Percentiles rank a stretch among this genome's conserved stretches.
phyloP scores from a whole-genome alignment of 495 filamentous ascomycete genomes.

The Aspergillus campestris region DNA sequence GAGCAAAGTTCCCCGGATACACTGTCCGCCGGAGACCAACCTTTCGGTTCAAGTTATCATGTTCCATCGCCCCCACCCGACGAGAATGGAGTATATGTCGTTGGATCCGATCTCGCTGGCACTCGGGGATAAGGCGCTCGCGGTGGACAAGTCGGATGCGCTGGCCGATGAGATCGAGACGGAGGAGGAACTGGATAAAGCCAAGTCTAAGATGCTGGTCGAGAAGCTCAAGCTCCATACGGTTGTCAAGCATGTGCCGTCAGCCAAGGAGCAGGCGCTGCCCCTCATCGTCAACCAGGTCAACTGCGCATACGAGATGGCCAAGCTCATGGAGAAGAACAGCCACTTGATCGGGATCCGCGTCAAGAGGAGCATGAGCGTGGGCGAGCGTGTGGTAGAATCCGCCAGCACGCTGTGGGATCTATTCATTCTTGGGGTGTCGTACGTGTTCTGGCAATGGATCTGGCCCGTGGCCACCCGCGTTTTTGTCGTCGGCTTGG shows the following conservation, averaged over 20 bases:
- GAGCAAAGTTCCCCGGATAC: conserved; percentile 57
- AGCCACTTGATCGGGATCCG: conserved; percentile 72
- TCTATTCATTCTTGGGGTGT: conserved; percentile 57
- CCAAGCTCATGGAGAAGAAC: conserved; percentile 77
- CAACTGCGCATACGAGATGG: conserved; percentile 90
- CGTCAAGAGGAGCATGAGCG: conserved; percentile 75
- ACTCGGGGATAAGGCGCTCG: conserved; percentile 61
- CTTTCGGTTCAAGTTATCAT: conserved; percentile 78
- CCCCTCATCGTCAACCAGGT: conserved; percentile 85
- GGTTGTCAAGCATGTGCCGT: conserved; percentile 63
- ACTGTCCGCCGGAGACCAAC: conserved; percentile 51
- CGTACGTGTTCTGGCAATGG: conserved; percentile 65
- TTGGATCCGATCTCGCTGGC: conserved; percentile 81
- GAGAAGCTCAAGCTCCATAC: conserved; percentile 87
- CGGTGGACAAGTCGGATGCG: conserved; percentile 17
- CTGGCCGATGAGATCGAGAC: conserved; percentile 26
- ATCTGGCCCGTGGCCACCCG: conserved; percentile 68
- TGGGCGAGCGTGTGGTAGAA: conserved; percentile 90
- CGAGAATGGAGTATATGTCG: conserved; percentile 94
- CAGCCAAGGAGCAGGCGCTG: conserved; percentile 74
- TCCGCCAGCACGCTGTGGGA: conserved; percentile 81
- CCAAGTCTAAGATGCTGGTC: conserved; percentile 54
- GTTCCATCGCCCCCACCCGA: conserved; percentile 79
- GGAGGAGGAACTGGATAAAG: conserved; percentile 55
- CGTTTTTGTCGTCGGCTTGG: conserved; percentile 65